Evolutionary conservation across 257 asterid species (phyloP).

Genomic region (Penstemon newberryi): DNA sequence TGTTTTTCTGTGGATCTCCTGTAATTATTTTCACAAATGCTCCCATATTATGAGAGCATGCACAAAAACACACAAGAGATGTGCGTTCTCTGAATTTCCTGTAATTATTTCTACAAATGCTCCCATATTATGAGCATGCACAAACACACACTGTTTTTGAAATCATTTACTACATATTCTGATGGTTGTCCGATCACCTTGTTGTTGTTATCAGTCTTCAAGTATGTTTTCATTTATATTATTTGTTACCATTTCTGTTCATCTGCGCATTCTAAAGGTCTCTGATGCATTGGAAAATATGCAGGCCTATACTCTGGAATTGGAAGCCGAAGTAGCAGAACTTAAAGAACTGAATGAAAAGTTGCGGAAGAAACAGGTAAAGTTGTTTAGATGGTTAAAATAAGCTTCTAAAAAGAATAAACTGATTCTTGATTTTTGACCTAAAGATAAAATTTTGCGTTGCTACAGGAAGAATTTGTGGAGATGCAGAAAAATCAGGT

Average conservation of each 20-base stretch:
- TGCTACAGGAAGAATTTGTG: slow-evolving; percentile 62
- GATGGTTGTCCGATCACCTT: background rate
- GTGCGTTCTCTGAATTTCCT: no score
- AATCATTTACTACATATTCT: background rate
- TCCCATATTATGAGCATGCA: no score
- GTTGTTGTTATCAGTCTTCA: background rate
- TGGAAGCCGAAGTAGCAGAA: slow-evolving; percentile 90
- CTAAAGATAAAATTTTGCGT: background rate
- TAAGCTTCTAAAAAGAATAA: background rate
- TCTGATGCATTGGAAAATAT: slow-evolving; percentile 20
- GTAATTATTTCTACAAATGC: no score
- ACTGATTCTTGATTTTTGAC: slow-evolving; percentile 20
- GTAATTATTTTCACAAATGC: background rate
- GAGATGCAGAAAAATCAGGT: slow-evolving; percentile 90
- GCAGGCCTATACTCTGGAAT: slow-evolving; percentile 86
- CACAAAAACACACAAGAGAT: no score
- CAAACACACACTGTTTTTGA: no score
- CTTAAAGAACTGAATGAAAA: slow-evolving; percentile 71
- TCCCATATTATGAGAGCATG: no score
- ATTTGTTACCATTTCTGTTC: background rate
- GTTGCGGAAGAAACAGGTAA: slow-evolving; percentile 78
- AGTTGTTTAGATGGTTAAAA: slow-evolving; percentile 19
- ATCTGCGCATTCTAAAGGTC: background rate
- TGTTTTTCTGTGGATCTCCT: background rate
- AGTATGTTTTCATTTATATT: background rate